Percentiles rank a stretch among this genome's conserved stretches.
Evolutionary conservation across 1,139 yeast genomes (phyloP).

Genomic region (Entelexis paramagnoliae): DNA sequence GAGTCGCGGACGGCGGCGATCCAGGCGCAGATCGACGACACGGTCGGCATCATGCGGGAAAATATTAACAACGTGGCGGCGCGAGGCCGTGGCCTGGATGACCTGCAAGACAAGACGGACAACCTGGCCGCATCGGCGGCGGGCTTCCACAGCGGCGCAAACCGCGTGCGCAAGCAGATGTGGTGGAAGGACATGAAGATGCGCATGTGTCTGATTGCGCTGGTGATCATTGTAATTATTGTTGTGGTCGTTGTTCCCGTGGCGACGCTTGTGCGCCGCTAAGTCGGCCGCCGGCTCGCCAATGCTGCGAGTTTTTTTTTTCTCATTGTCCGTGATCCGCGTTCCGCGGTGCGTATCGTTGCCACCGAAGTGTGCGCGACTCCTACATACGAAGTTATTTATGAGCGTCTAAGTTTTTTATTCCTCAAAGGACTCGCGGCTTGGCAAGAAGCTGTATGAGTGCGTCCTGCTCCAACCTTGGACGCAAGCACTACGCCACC

Average conservation of each 20-base stretch:
- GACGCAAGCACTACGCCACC: too few species aligned
- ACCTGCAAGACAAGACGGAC: slow-evolving; percentile 89
- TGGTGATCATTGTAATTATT: slow-evolving; percentile 67
- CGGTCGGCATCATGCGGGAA: slow-evolving; percentile 97
- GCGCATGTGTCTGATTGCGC: slow-evolving; percentile 83
- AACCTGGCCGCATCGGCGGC: slow-evolving; percentile 88
- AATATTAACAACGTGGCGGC: slow-evolving; percentile 94
- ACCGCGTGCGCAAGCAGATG: slow-evolving; percentile 96
- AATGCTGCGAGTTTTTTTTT: not conserved
- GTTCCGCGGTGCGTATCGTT: too few species aligned
- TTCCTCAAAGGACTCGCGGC: too few species aligned
- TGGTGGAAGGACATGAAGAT: slow-evolving; percentile 99
- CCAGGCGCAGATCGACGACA: slow-evolving; percentile 89
- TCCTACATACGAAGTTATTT: not conserved
- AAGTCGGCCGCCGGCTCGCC: not conserved
- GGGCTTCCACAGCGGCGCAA: slow-evolving; percentile 94
- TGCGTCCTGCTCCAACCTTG: too few species aligned
- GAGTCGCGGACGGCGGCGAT: slow-evolving; percentile 62
- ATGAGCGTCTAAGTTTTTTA: not conserved
- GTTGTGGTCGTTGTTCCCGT: slow-evolving; percentile 85
- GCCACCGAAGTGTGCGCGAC: not conserved
- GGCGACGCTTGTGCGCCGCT: slow-evolving; percentile 60
- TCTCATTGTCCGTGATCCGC: too few species aligned
- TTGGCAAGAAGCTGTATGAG: too few species aligned
- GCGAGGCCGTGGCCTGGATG: slow-evolving; percentile 86